Evolutionary conservation across 192 early-diverging fungal species (phyloP).

Genomic region (Coemansia sp.): DNA sequence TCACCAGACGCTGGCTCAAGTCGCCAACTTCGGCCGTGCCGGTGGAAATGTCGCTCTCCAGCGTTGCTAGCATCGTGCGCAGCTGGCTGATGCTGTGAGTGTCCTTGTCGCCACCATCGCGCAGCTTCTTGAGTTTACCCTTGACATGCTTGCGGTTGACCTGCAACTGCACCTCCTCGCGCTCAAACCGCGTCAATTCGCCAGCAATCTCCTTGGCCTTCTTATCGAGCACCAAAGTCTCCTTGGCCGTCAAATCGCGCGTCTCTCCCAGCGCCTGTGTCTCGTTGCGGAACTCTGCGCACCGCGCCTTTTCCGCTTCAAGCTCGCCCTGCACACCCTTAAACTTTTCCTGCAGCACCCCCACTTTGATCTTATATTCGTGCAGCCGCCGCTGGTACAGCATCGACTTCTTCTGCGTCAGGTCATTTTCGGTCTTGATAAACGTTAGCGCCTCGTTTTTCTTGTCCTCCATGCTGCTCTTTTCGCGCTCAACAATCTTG

Average conservation of each 20-base stretch:
- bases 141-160: constrained; percentile 83
- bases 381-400: constrained; percentile 73
- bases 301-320: constrained; percentile 62
- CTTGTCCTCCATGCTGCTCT: constrained; percentile 71
- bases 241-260: constrained; percentile 58
- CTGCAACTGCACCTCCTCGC: constrained; percentile 78
- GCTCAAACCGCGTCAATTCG: constrained; percentile 70
- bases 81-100: constrained; percentile 60
- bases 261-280: constrained; percentile 62
- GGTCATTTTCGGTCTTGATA: constrained; percentile 76
- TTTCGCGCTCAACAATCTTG: constrained; percentile 89
- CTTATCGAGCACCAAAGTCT: constrained; percentile 64
- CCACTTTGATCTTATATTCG: constrained; percentile 60
- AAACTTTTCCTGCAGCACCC: constrained; percentile 55
- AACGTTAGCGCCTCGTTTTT: constrained; percentile 82
- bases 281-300: constrained; percentile 63
- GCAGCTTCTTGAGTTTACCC: constrained; percentile 75
- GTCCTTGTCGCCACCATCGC: constrained; percentile 69
- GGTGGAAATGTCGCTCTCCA: constrained; percentile 63
- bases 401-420: constrained; percentile 68
- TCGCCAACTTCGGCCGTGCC: constrained; percentile 60
- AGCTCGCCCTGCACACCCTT: constrained; percentile 57
- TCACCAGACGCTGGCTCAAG: constrained; percentile 62
- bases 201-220: constrained; percentile 59
- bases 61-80: constrained; percentile 66